These are phyloP conservation scores for Mucor sp. DNA, from an alignment of 371 early-diverging fungal genomes.

Conservation along the genomic window DNA sequence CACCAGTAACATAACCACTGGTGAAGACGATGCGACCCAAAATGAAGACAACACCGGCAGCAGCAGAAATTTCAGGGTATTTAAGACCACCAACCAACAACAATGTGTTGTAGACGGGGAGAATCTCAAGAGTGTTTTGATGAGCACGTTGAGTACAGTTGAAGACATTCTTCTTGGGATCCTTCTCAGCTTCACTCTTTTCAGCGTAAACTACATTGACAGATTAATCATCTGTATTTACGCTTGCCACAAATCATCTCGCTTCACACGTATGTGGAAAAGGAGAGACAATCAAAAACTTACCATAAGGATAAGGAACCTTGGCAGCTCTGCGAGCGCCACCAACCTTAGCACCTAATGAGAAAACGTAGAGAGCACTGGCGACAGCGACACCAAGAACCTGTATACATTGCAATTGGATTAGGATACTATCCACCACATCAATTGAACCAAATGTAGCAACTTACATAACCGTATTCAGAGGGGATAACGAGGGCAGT, in stretches of 20 bases:
- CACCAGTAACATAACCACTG: slow-evolving; percentile 58
- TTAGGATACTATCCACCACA: not conserved
- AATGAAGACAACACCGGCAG: slow-evolving; percentile 50
- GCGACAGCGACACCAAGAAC: slow-evolving; percentile 46
- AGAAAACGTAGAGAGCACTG: slow-evolving; percentile 44
- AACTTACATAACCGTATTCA: slow-evolving; percentile 68
- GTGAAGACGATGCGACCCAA: slow-evolving; percentile 52
- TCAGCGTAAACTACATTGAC: slow-evolving; percentile 56
- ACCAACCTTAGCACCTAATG: slow-evolving; percentile 57
- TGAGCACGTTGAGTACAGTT: slow-evolving; percentile 76
- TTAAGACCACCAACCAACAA: slow-evolving; percentile 53
- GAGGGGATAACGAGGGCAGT: slow-evolving; percentile 48
- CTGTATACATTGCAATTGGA: slow-evolving; percentile 18
- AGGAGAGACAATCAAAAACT: not conserved
- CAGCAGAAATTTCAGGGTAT: slow-evolving; percentile 57
- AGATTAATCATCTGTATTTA: not conserved
- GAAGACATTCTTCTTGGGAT: slow-evolving; percentile 61
- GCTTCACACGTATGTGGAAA: not conserved
- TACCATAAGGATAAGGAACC: slow-evolving; percentile 68
- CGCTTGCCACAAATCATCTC: not conserved
- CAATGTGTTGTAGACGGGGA: slow-evolving; percentile 35
- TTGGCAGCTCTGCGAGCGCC: slow-evolving; percentile 59
- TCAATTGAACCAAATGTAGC: not conserved
- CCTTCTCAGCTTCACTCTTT: slow-evolving; percentile 57
- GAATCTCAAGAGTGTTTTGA: slow-evolving; percentile 50